Evolutionary conservation across 2,329 filamentous ascomycete genomes (phyloP).

Genomic region (Keithomyces neogunnii): DNA sequence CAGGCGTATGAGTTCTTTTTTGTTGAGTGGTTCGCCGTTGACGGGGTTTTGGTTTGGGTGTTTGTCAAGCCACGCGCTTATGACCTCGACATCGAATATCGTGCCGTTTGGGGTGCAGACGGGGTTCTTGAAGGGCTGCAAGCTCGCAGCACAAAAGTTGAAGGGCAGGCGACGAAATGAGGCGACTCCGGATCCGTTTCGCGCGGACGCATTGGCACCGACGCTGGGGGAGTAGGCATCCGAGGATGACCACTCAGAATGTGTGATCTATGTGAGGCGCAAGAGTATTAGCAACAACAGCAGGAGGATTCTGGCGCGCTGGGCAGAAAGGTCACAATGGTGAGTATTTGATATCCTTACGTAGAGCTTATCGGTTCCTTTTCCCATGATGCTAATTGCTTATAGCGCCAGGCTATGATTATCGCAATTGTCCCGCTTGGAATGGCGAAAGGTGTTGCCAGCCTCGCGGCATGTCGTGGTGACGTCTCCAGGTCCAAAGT

Average conservation of each 20-base stretch:
- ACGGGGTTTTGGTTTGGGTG: constrained; percentile 82
- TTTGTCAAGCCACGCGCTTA: constrained; percentile 88
- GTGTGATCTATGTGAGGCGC: constrained; percentile 57
- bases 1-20: constrained; percentile 79
- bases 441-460: too few species aligned
- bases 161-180: constrained; percentile 86
- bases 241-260: constrained; percentile 92
- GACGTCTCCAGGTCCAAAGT: too few species aligned
- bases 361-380: constrained; percentile 38
- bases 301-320: background rate
- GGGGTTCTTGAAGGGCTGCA: constrained; percentile 90
- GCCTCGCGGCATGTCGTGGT: too few species aligned
- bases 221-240: constrained; percentile 81
- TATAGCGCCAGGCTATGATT: background rate
- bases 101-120: constrained; percentile 84
- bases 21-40: constrained; percentile 68
- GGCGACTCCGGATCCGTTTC: constrained; percentile 36
- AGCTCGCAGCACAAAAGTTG: constrained; percentile 94
- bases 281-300: constrained; percentile 1
- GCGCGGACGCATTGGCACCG: constrained; percentile 55
- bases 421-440: too few species aligned
- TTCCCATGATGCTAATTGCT: constrained; percentile 25
- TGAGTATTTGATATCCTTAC: constrained; percentile 15
- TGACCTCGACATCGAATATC: constrained; percentile 93
- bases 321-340: background rate